These are phyloP conservation scores for Solanum gracilifrons DNA, from an alignment of 257 asterid species.

Conservation along the genomic window DNA sequence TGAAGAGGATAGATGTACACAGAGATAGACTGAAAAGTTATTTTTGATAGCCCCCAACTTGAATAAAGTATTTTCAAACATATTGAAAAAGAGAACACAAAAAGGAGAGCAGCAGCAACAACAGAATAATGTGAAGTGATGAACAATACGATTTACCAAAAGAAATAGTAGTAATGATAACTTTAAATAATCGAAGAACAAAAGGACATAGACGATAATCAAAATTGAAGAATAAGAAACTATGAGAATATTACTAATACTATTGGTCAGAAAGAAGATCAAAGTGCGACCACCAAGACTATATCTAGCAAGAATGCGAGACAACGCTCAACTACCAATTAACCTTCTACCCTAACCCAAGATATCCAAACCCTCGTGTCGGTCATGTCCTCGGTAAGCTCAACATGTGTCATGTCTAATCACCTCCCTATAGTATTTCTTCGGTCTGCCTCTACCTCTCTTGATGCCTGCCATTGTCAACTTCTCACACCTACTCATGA, in stretches of 20 bases:
- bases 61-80: not conserved
- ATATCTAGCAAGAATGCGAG: not conserved
- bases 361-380: not conserved
- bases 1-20: not conserved
- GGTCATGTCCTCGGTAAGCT: not conserved
- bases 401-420: not conserved
- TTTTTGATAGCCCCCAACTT: not conserved
- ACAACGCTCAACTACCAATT: not conserved
- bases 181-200: not conserved
- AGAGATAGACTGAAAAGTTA: not conserved
- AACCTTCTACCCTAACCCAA: not conserved
- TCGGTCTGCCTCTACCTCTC: not conserved
- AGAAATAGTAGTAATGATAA: not conserved
- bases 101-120: not conserved
- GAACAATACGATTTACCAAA: not conserved
- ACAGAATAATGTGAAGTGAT: not conserved
- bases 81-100: not conserved
- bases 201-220: accelerated
- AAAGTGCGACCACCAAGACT: not conserved
- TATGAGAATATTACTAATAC: not conserved
- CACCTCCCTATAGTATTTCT: not conserved
- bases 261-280: not conserved
- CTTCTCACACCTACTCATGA: not conserved
- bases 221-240: not conserved
- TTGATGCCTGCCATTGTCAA: not conserved